phyloP scores from a whole-genome alignment of 1,139 yeast genomes.

The Meyerozyma guilliermondii region DNA sequence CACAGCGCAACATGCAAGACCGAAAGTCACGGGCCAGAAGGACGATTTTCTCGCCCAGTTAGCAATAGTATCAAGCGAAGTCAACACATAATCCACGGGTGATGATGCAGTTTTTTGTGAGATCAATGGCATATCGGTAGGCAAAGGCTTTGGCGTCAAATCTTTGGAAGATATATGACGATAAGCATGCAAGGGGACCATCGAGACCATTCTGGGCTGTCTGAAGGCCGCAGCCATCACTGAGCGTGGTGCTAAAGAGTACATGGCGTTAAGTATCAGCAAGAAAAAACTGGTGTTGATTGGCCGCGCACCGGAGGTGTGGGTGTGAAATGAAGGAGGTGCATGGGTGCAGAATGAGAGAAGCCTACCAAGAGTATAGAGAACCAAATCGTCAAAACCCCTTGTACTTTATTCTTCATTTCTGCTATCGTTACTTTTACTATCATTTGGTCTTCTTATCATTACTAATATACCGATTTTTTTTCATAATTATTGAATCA shows the following conservation, averaged over 20 bases:
- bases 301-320: conserved; percentile 2
- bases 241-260: not conserved
- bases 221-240: not conserved
- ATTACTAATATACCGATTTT: no score
- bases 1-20: conserved; percentile 89
- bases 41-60: conserved; percentile 93
- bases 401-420: no score
- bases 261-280: conserved; percentile 1
- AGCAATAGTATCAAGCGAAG: conserved; percentile 79
- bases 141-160: conserved; percentile 38
- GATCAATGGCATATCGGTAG: conserved; percentile 44
- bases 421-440: no score
- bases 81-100: conserved; percentile 76
- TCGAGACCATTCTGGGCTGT: not conserved
- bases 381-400: no score
- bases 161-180: conserved; percentile 39
- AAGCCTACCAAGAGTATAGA: no score
- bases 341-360: not conserved
- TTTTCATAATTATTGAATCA: conserved; percentile 22
- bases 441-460: no score
- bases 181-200: conserved; percentile 1
- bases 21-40: conserved; percentile 93
- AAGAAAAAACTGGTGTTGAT: conserved; percentile 2
- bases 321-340: not conserved
- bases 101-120: conserved; percentile 39